Evolutionary conservation across 192 early-diverging fungal genomes (phyloP), one percentile per base, ranked within the genome.

Genomic region (Pilaira anomala): DNA sequence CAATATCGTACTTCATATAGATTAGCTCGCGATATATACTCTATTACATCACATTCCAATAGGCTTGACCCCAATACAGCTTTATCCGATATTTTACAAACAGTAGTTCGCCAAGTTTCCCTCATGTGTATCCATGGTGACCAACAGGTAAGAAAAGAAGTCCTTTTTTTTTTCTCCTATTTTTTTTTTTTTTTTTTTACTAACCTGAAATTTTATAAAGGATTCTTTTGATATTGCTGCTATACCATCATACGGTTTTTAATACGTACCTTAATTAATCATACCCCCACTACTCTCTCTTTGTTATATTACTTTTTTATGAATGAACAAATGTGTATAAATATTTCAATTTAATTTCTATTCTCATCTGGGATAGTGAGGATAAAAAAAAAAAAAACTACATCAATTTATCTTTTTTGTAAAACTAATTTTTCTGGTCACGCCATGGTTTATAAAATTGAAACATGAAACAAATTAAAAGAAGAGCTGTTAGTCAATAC

Each of bases 41-140:
- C 30, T 3, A 30, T 55, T 9, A 55, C 53, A 18, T 55, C 53
- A 55, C 30, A 26, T 16, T 19, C n/a, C 0, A 18, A 12, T 33
- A 30, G 30, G 19, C 29, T 8, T 3, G 2, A 18, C 19, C 12
- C 3, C 7, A 13, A 30, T 36, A 30, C 53, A 28, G 30, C n/a
- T 18, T 28, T 55, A 55, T 28, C 53, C 4, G 53, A 55, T 33
- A 55, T 55, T 55, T 55, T 55, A 55, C 53, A 33, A 36, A 55
- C 28, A 33, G 28, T 36, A 11, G 30, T 55, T 36, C 26, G 26
- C 16, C 28, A 55, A 11, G n/a, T 30, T 14, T 55, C 53, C 18
- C n/a, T 33, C 3, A 55, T 55, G 53, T n/a, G 30, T 30, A 30
- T 55, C 16, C 53, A 55, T 19, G 28, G 26, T 55, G 53, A 36